Evolutionary conservation across 768 basidiomycete genomes (phyloP).

Genomic region (Hericium alpestre): DNA sequence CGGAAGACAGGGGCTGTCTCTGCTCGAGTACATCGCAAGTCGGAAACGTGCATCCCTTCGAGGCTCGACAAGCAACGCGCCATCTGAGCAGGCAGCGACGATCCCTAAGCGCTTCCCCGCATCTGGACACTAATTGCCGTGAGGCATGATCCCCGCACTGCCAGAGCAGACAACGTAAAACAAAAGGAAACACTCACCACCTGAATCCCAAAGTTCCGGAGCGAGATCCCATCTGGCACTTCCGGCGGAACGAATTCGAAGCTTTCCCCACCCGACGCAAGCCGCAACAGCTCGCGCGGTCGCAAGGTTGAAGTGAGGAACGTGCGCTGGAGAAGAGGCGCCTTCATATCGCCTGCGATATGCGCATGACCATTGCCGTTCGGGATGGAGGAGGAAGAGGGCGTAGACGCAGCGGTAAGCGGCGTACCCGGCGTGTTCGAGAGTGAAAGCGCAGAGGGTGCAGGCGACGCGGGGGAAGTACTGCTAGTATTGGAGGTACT

Average conservation of each 20-base stretch:
- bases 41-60: too few relatives aligned
- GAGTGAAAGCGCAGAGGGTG: slow-evolving; percentile 9
- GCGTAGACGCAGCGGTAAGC: slow-evolving; percentile 9
- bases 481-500: slow-evolving; percentile 9
- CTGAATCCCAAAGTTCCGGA: slow-evolving; percentile 86
- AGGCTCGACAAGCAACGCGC: too few relatives aligned
- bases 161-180: not conserved
- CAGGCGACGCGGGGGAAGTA: slow-evolving; percentile 15
- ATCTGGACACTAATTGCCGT: too few relatives aligned
- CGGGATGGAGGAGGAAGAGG: not conserved
- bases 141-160: too few relatives aligned
- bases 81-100: too few relatives aligned
- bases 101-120: too few relatives aligned
- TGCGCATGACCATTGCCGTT: too few relatives aligned
- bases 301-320: slow-evolving; percentile 22
- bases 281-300: slow-evolving; percentile 25
- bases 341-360: too few relatives aligned
- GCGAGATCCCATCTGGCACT: slow-evolving; percentile 73
- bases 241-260: slow-evolving; percentile 54
- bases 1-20: too few relatives aligned
- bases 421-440: slow-evolving; percentile 13
- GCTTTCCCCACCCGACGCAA: slow-evolving; percentile 32
- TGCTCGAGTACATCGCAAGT: too few relatives aligned
- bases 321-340: slow-evolving; percentile 3
- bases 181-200: slow-evolving; percentile 42